These are phyloP conservation scores for Trichoderma sp. DNA, from an alignment of 2,329 filamentous ascomycete species.

Conservation along the genomic window DNA sequence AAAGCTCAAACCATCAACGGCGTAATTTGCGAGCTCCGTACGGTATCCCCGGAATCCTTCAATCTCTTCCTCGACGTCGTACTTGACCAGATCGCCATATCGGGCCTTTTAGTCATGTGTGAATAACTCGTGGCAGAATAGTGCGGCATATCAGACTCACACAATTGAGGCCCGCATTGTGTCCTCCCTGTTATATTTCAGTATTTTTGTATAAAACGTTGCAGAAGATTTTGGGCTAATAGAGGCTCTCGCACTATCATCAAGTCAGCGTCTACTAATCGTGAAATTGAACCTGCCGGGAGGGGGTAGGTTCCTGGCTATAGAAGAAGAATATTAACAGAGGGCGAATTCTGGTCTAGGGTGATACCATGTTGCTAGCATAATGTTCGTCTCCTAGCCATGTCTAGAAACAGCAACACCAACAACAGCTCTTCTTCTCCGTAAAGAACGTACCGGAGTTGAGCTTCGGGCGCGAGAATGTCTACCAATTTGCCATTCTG, in stretches of 20 bases:
- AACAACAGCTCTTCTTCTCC: neutral
- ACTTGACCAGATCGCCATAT: slow-evolving; percentile 62
- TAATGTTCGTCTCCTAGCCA: neutral
- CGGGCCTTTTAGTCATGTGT: slow-evolving; percentile 58
- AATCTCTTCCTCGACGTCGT: slow-evolving; percentile 69
- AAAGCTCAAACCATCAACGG: neutral
- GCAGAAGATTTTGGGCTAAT: neutral
- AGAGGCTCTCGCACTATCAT: neutral
- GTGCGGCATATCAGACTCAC: neutral
- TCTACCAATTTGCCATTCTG: neutral
- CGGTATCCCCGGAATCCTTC: slow-evolving; percentile 47
- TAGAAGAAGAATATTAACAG: neutral
- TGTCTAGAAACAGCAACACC: neutral
- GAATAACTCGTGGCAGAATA: neutral
- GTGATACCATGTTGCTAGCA: neutral
- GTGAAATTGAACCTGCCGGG: neutral
- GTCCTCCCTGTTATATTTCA: neutral
- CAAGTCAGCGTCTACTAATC: neutral
- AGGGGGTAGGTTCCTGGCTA: neutral
- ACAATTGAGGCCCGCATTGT: neutral
- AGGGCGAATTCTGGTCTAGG: neutral
- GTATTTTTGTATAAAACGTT: neutral
- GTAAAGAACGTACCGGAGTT: neutral
- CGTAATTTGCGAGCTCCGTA: neutral
- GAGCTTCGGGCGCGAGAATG: neutral